Evolutionary conservation across 495 filamentous ascomycete genomes (phyloP), one percentile per base, ranked within the genome.

Genomic region (Astrothelium macrocarpum): DNA sequence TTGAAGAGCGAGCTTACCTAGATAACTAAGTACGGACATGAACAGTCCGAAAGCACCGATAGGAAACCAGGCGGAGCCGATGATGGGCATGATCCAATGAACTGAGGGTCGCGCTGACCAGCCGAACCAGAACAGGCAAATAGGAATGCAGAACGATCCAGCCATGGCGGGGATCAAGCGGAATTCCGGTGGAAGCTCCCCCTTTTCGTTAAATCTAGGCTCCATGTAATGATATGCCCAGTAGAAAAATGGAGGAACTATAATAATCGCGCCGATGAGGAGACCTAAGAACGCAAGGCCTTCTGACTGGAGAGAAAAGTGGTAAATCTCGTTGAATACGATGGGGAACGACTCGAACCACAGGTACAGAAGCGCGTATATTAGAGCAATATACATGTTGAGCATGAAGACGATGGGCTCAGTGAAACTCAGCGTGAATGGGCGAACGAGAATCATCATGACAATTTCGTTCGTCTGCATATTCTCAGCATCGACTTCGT

Each of bases 261-360:
- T 67, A 32, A 80, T 18, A 45, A 78, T 59, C 43, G 70, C 66
- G 1, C 78, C 75, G 12, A 82, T 64, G 7, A 84, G 69, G 60
- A 83, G 78, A 29, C 79, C 79, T 3, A 84, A 66, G 69, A 80
- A 84, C 5, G 79, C 78, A 1, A 82, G 72, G 1, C 82, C 80
- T 64, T 71, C 71, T 66, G 77, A 26, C 2, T 78, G 78, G 0
- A 78, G 66, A 43, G 75, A 75, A 71, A 84, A 83, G 63, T 71
- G 69, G 69, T 81, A 81, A 16, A 79, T 78, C 1, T 73, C 73
- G 43, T 68, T 32, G 67, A 81, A 85, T 60, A 83, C 77, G 26
- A 82, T 75, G 1, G 80, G 81, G 70, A 83, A 85, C 3, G 77
- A 78, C 66, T 85, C 82, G 72, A 85, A 84, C 75, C 77, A 85